phyloP scores from a whole-genome alignment of 257 asterid species.

The Solanum chmielewskii region DNA sequence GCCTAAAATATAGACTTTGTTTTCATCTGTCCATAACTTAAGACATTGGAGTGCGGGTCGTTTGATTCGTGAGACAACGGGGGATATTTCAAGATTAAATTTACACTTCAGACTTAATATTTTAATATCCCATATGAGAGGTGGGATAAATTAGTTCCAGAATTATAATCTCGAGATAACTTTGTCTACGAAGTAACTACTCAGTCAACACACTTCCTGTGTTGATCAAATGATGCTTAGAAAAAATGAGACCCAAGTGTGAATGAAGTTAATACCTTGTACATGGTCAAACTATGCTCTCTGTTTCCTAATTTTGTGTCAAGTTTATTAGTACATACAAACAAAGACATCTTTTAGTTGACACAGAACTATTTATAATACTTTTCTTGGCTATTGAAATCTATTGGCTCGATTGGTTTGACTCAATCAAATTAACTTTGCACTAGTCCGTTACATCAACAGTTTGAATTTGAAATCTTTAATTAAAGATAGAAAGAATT shows the following conservation, averaged over 20 bases:
- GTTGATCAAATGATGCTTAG: not conserved
- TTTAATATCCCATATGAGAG: not conserved
- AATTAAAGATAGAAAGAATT: not conserved
- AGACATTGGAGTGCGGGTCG: not conserved
- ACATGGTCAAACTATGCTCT: not conserved
- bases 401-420: not conserved
- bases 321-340: not conserved
- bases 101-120: not conserved
- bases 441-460: fast-evolving
- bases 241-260: not conserved
- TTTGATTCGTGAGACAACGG: not conserved
- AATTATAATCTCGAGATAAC: not conserved
- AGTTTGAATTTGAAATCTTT: not conserved
- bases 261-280: not conserved
- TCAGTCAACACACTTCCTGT: conserved; percentile 1
- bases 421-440: not conserved
- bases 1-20: not conserved
- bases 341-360: not conserved
- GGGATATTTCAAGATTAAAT: not conserved
- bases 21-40: not conserved
- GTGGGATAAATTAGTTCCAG: not conserved
- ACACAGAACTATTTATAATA: not conserved
- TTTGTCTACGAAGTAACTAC: not conserved
- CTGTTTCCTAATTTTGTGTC: not conserved
- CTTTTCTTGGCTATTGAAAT: not conserved